phyloP scores from a whole-genome alignment of 345 rosid genomes.

The Eucalyptus microcorys region DNA sequence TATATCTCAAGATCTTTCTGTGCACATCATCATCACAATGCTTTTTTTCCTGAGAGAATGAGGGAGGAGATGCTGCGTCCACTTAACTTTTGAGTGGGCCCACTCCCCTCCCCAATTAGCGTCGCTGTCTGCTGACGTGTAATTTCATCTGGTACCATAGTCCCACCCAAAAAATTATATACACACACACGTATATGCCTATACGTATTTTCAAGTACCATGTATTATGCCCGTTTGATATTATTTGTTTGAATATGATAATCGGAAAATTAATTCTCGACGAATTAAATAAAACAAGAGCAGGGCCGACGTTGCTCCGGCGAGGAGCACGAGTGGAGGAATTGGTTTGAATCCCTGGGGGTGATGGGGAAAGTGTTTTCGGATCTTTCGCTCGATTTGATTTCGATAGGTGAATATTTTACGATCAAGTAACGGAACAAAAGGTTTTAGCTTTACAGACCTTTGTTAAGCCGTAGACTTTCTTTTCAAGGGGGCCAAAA shows the following conservation, averaged over 20 bases:
- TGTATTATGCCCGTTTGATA: background rate
- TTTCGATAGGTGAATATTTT: background rate
- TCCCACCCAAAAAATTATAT: background rate
- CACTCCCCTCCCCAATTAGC: slow-evolving; percentile 5
- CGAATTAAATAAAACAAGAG: background rate
- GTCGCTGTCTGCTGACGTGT: slow-evolving; percentile 19
- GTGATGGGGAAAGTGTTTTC: background rate
- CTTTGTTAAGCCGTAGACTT: background rate
- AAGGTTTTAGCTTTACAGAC: background rate
- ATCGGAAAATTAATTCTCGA: background rate
- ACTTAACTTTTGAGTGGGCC: slow-evolving; percentile 7
- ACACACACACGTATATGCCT: background rate
- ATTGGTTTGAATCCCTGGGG: too few species aligned
- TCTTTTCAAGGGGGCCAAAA: background rate
- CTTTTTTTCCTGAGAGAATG: background rate
- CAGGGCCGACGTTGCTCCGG: background rate
- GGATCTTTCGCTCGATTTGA: background rate
- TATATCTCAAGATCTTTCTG: background rate
- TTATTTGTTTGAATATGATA: background rate
- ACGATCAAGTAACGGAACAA: background rate
- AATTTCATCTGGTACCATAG: background rate
- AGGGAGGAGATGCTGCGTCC: slow-evolving; percentile 23
- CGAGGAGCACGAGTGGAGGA: background rate
- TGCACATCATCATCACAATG: background rate
- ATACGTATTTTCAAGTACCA: background rate